These are phyloP conservation scores for Sapria himalayana DNA, from an alignment of 345 rosid species.

Conservation along the genomic window DNA sequence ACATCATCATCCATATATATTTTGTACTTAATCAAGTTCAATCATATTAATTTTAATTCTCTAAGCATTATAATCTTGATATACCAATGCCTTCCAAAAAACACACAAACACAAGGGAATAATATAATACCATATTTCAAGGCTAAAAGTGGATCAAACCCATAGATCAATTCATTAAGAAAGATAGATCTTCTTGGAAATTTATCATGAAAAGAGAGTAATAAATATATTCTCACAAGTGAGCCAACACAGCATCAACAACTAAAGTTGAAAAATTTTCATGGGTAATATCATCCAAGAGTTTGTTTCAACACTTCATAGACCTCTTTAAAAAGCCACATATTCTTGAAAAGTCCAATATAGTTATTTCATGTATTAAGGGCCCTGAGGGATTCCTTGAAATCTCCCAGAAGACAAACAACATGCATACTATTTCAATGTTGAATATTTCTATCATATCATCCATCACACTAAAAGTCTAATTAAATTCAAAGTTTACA, in stretches of 20 bases:
- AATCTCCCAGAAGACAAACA: constrained; percentile 34
- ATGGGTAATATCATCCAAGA: constrained; percentile 13
- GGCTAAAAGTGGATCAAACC: constrained; percentile 25
- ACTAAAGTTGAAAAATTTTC: constrained; percentile 13
- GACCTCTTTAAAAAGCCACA: constrained; percentile 18
- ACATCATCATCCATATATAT: no score
- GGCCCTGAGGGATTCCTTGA: constrained; percentile 17
- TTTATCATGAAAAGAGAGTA: constrained; percentile 35
- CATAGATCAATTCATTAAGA: constrained; percentile 27
- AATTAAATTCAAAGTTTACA: no score
- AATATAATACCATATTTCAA: constrained; percentile 25
- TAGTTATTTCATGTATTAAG: constrained; percentile 21
- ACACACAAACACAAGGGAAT: no score
- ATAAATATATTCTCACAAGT: constrained; percentile 42
- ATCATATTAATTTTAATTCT: not conserved
- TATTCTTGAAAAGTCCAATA: constrained; percentile 21
- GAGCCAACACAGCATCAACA: constrained; percentile 27
- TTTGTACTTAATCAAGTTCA: not conserved
- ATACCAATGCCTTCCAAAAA: no score
- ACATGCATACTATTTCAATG: constrained; percentile 37
- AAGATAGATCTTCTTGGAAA: constrained; percentile 18
- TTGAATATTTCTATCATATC: constrained; percentile 34
- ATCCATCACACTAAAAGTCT: constrained; percentile 46
- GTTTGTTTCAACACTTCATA: constrained; percentile 13
- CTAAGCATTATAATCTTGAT: no score